Evolutionary conservation across 225 moss, liverwort and hornwort species (phyloP), one percentile per base, ranked within the genome.

Genomic region (Polytrichum formosum): DNA sequence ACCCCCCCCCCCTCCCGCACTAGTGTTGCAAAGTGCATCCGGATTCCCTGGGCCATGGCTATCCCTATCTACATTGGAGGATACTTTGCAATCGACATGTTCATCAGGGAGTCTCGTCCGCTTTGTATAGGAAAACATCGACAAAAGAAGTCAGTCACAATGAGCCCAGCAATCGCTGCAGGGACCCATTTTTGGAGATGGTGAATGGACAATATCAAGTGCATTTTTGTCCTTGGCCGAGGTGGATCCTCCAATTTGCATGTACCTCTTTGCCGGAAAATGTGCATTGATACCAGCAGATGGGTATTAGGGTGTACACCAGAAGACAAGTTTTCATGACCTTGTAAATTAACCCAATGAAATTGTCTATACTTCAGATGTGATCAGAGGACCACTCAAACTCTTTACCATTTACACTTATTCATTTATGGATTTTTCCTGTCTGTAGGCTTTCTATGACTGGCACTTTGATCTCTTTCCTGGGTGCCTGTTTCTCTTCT

Each of bases 181-280:
- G 1, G 84, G 88, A 8, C 68, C 84, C 26, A 84, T 88, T 64
- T 88, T 84, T 70, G 88, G 88, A 53, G 88, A 88, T 77, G 88
- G 88, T 63, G 68, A 84, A 6, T 88, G 88, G 88, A 77, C 72
- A 19, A 69, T 88, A 6, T 84, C 88, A 35, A 76, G 80, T 13
- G 88, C 84, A 1, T 54, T 84, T 22, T 56, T 88, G 6, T 75
- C 88, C 53, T 63, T 88, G 18, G 70, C 56, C 67, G 81, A 81
- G 75, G 75, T 88, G n/a, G 53, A 88, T 5, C 82, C 88, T 17
- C 88, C 88, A n/a, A 79, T 88, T 53, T 88, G 88, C 71, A 88
- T 84, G 88, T 80, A 53, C 3, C 82, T 88, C 66, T 75, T 82
- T 61, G 77, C 88, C 63, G 17, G 80, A 1, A 70, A 59, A 59